A percentile compares a stretch with the other conserved stretches of the same genome.
phyloP scores from a whole-genome alignment of 1,284 basidiomycete genomes.

The Athelia psychrophila region DNA sequence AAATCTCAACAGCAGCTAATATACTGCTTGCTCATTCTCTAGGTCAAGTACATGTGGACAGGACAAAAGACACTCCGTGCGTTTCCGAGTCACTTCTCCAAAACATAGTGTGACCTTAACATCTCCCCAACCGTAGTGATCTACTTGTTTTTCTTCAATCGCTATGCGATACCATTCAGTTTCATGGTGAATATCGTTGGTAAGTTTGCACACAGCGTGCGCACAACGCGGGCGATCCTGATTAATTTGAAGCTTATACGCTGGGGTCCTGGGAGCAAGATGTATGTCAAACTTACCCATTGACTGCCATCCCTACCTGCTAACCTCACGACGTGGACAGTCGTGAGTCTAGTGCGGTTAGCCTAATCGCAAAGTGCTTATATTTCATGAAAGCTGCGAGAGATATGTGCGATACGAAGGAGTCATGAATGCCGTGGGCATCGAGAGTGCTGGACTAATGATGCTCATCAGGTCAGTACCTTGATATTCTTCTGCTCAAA shows the following conservation, averaged over 20 bases:
- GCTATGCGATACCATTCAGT: constrained; percentile 41
- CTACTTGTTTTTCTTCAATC: constrained; percentile 24
- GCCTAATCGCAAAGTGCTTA: constrained; percentile 33
- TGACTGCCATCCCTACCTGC: no score
- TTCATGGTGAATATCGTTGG: constrained; percentile 42
- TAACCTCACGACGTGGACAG: no score
- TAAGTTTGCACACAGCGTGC: constrained; percentile 17
- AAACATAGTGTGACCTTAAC: constrained; percentile 1
- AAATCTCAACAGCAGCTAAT: neutral
- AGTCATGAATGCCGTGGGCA: constrained; percentile 39
- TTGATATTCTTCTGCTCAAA: neutral
- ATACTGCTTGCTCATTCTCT: neutral
- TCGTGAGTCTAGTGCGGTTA: constrained; percentile 20
- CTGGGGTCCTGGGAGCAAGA: no score
- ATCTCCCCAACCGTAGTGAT: constrained; percentile 20
- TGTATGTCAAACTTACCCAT: no score
- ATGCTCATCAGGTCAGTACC: constrained; percentile 42
- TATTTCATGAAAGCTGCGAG: constrained; percentile 24
- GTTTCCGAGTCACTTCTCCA: constrained; percentile 7
- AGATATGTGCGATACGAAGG: constrained; percentile 44
- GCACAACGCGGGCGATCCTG: no score
- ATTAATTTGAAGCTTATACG: no score
- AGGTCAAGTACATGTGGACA: constrained; percentile 39
- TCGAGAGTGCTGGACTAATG: constrained; percentile 38
- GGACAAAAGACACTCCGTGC: constrained; percentile 29